phyloP scores from a whole-genome alignment of 2,329 filamentous ascomycete genomes.

The Nothophaeocryptopus gaeumannii region DNA sequence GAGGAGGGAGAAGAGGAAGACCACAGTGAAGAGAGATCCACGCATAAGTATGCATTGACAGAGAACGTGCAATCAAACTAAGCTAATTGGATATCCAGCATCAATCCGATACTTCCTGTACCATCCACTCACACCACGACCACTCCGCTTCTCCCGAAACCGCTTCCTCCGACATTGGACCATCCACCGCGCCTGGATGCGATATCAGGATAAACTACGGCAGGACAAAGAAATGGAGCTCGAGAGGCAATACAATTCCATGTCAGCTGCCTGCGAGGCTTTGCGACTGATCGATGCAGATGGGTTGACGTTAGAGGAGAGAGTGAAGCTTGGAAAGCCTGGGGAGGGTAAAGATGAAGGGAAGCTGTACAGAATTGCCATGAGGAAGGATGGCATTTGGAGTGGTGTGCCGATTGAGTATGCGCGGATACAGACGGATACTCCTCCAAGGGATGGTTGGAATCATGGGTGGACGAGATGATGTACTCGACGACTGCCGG shows the following conservation, averaged over 20 bases:
- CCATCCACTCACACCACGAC: conserved; percentile 67
- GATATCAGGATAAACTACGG: conserved; percentile 70
- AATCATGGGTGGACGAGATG: conserved; percentile 84
- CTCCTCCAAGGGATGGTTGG: conserved; percentile 75
- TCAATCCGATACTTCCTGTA: conserved; percentile 68
- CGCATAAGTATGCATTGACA: conserved; percentile 31
- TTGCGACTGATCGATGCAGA: conserved; percentile 55
- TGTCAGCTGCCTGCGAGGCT: conserved; percentile 82
- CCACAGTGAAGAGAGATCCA: conserved; percentile 34
- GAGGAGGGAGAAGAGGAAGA: conserved; percentile 37
- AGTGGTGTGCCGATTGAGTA: conserved; percentile 88
- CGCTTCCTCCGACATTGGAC: conserved; percentile 95
- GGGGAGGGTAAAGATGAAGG: conserved; percentile 53
- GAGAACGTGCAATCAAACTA: conserved; percentile 18
- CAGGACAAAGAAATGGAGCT: conserved; percentile 66
- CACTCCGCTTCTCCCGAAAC: conserved; percentile 83
- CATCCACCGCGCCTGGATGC: conserved; percentile 91
- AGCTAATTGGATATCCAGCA: conserved; percentile 38
- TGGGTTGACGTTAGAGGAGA: conserved; percentile 38
- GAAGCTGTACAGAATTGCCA: conserved; percentile 78
- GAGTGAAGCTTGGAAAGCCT: conserved; percentile 26
- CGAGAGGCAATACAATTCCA: conserved; percentile 75
- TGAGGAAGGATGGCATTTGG: conserved; percentile 87
- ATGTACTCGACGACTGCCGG: conserved; percentile 15
- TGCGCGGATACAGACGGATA: conserved; percentile 78